Evolutionary conservation across 1,139 yeast genomes (phyloP), one percentile per base, ranked within the genome.

Genomic region (Scheffersomyces titani): DNA sequence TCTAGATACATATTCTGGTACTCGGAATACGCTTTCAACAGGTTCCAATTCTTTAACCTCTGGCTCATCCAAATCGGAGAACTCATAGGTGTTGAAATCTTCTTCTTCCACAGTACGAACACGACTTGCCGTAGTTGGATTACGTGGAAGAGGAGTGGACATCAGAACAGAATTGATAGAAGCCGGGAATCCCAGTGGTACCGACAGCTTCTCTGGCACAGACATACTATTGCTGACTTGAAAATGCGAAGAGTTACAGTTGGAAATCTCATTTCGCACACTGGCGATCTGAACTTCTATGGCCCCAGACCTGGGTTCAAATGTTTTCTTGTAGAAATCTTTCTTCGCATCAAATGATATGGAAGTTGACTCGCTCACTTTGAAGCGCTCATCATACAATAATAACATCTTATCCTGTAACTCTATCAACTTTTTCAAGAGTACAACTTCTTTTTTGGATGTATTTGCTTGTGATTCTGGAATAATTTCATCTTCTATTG

Each of bases 331-430:
- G 47, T 60, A 60, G 62, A 65, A 67, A 20, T 56, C 57, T 19
- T 61, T 58, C 50, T 67, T 67, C 20, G 66, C 64, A 50, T 67
- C 70, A 4, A 64, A 55, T 6, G 69, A 65, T 24, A 67, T 61
- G 5, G 68, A 64, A 9, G 70, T 65, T 9, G 68, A 65, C 47
- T 63, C 68, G 51, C 57, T 53, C 19, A 57, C 55, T n/a, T 50
- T 47, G 36, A 60, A 60, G n/a, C 61, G 52, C 19, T 63, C 61
- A 9, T 62, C 59, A 46, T 55, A 61, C 18, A 63, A 53, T 47
- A 45, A 40, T 45, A 63, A 54, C 49, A 62, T 62, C 49, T 55
- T 47, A 19, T 63, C 64, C 44, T 61, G 64, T 11, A 61, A 49
- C 2, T 51, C 40, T 4, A 63, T 47, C 18, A 63, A 53, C 5